A percentile compares a stretch with the other conserved stretches of the same genome.
Conservation (phyloP, 768 basidiomycete species). For the Mycena polygramma region DNA sequence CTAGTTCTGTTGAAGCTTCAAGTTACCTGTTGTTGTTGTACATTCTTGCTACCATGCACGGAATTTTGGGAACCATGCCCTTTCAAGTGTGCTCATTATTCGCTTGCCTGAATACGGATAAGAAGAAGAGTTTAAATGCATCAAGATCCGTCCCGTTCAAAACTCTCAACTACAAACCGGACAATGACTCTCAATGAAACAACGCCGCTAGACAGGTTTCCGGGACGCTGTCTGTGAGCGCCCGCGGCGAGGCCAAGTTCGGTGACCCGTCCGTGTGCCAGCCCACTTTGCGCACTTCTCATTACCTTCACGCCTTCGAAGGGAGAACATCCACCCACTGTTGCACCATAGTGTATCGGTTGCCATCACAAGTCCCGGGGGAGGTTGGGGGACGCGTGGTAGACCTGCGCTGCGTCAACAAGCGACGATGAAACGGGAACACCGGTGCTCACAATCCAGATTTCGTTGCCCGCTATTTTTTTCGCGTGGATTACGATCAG, state of each 20-base stretch:
- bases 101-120: background rate
- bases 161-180: background rate
- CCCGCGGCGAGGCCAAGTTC: constrained; percentile 36
- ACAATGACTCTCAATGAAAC: background rate
- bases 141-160: constrained; percentile 6
- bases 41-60: background rate
- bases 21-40: constrained; percentile 11
- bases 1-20: background rate
- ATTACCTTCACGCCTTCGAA: background rate
- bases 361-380: constrained; percentile 30
- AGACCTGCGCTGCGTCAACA: constrained; percentile 29
- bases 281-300: constrained; percentile 29
- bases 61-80: no score
- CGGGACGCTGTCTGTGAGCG: constrained; percentile 34
- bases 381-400: constrained; percentile 19
- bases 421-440: no score
- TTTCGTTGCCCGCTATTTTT: constrained; percentile 12
- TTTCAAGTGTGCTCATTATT: background rate
- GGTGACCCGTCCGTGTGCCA: constrained; percentile 44
- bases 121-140: background rate
- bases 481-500: background rate
- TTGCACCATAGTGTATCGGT: constrained; percentile 29
- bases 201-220: constrained; percentile 33
- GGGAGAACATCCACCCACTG: constrained; percentile 2
- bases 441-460: constrained; percentile 5